phyloP scores from a whole-genome alignment of 768 basidiomycete genomes.

The Peribolospora kevripleyi region DNA sequence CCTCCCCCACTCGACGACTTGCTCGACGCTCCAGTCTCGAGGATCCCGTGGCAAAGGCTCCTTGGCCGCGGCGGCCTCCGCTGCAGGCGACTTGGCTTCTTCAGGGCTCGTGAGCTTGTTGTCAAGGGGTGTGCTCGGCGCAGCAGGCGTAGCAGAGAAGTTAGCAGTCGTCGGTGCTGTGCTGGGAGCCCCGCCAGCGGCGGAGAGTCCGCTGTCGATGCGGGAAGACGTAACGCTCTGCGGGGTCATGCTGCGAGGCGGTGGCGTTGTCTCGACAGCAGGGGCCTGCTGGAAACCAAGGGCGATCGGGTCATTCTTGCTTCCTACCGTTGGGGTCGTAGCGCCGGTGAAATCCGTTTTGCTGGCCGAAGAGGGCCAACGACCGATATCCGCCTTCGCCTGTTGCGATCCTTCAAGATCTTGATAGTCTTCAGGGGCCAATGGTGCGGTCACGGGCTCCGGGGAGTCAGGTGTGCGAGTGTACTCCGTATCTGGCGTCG shows the following conservation, averaged over 20 bases:
- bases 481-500: too few species aligned
- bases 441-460: too few species aligned
- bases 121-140: slow-evolving; percentile 20
- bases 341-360: too few species aligned
- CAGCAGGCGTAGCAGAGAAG: slow-evolving; percentile 18
- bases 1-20: slow-evolving; percentile 73
- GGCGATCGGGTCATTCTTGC: neutral
- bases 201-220: slow-evolving; percentile 14
- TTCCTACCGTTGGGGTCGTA: too few species aligned
- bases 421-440: too few species aligned
- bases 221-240: slow-evolving; percentile 13
- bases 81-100: neutral
- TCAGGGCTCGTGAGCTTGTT: slow-evolving; percentile 5
- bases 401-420: too few species aligned
- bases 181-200: slow-evolving; percentile 14
- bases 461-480: too few species aligned
- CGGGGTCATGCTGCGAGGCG: slow-evolving; percentile 17
- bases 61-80: neutral
- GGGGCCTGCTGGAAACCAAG: too few species aligned
- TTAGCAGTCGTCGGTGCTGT: too few species aligned
- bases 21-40: slow-evolving; percentile 46
- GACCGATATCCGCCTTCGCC: too few species aligned
- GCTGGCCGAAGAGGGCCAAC: too few species aligned
- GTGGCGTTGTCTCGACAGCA: neutral
- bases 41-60: slow-evolving; percentile 5